Base-by-base conservation (phyloP, 257 asterid genomes). In the Knoxia roxburghii region DNA sequence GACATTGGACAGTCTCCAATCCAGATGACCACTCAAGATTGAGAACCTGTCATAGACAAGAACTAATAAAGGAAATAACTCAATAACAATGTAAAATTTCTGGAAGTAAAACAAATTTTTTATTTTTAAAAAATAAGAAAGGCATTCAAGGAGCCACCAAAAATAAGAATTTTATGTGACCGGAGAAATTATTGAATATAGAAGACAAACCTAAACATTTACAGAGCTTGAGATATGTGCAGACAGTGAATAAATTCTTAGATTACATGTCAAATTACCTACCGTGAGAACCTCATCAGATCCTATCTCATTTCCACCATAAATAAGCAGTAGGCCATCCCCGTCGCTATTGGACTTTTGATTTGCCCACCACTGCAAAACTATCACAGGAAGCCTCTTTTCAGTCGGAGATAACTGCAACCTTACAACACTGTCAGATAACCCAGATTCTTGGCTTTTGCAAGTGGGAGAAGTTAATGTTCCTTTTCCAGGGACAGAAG, bases 261-360 rank as follows among this genome's bases (percentile, higher is more conserved):
- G 30, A 18, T 27, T 24, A 70, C 18, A 24, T 49, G 74, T 69
- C 52, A 61, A 26, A 26, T 64, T 74, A 82, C 90, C 48, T 70
- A 91, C 98, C 82, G 95, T 89, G 61, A 89, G 71, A 81, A 80
- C 94, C 85, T 91, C 98, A 63, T 87, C 90, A 33, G 86, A 80
- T 65, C 96, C 95, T 73, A 89, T 85, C 80, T 84, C 98, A 72
- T 89, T 95, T 71, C 96, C 98, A 67, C 98, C 98, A 74, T 91
- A 91, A 45, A 91, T 76, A 79, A 91, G 80, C 73, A 91, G 90
- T 70, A 81, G 89, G 40, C 96, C 91, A 45, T 83, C 85, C 9
- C 54, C 81, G 51, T 73, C 85, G 76, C 79, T 78, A 46, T 68
- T 76, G 73, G 91, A 78, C 76, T 84, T 89, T 70, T 75, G 68